phyloP scores from a whole-genome alignment of 116 monocot species.

The Dioscorea cayenensis region DNA sequence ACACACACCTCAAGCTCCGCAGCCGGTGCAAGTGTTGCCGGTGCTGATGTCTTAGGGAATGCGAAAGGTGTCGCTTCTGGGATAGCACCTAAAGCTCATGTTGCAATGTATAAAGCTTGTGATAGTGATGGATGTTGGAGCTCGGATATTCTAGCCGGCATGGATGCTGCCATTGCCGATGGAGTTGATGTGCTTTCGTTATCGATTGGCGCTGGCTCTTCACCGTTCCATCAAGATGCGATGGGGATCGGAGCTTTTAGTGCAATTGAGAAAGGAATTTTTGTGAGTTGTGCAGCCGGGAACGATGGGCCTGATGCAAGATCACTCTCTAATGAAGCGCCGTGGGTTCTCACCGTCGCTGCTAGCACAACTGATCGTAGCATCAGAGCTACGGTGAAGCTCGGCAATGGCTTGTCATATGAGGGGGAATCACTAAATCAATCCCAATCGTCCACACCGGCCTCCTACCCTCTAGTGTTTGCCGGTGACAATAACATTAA shows the following conservation, averaged over 20 bases:
- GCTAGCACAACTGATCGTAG: slow-evolving; percentile 3
- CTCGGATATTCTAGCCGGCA: neutral
- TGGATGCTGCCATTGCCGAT: slow-evolving; percentile 10
- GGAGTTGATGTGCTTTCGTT: slow-evolving; percentile 13
- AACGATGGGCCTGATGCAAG: neutral
- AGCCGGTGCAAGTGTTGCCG: neutral
- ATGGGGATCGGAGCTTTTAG: neutral
- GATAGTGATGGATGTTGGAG: neutral
- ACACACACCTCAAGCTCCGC: slow-evolving; percentile 13
- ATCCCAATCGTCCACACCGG: neutral
- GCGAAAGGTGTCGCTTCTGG: slow-evolving; percentile 6
- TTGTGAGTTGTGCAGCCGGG: slow-evolving; percentile 4
- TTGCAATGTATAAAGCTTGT: slow-evolving; percentile 6
- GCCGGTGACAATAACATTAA: neutral
- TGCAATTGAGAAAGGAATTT: slow-evolving; percentile 1
- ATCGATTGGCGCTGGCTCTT: neutral
- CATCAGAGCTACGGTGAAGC: neutral
- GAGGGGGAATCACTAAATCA: slow-evolving; percentile 6
- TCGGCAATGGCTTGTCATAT: slow-evolving; percentile 3
- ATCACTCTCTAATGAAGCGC: slow-evolving; percentile 3
- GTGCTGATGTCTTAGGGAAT: neutral
- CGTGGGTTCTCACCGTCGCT: slow-evolving; percentile 4
- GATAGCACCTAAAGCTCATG: slow-evolving; percentile 7
- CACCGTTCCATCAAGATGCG: neutral
- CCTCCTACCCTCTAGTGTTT: neutral